Evolutionary conservation across 768 basidiomycete genomes (phyloP), one percentile per base, ranked within the genome.

Genomic region (Lentinula aciculospora): DNA sequence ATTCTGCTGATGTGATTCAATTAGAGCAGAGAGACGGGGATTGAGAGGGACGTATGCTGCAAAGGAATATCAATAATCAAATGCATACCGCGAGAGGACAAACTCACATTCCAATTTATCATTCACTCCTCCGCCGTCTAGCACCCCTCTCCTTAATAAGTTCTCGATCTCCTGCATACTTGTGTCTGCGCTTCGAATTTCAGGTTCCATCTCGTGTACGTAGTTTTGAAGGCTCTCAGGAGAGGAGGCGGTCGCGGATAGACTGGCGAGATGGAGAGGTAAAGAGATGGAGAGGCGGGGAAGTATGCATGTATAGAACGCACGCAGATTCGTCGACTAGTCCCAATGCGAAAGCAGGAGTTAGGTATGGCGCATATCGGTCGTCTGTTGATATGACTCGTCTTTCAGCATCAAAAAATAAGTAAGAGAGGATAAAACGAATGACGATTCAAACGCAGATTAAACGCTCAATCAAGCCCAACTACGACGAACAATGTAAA

Each of bases 151-250:
- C 64, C 79, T 79, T 63, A 88, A 85, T 46, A 92, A 69, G 13
- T 75, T 69, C 58, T 85, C 84, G 31, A 94, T 89, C 66, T 92
- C 91, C 36, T 80, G 81, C 78, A 92, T 81, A 63, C 92, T 89
- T 7, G 87, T 81, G 63, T 93, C 92, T 9, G 89, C 91, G 31
- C 84, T 81, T 29, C 91, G 89, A 51, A 93, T 83, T 53, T 94
- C 92, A 3, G 84, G 81, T 62, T 92, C 92, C 84, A 93, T 88
- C 65, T 94, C 91, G 0, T 78, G 70, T 9, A 92, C 69, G 56
- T 89, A 76, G 0, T 85, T 84, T 39, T 89, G 86, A 7, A 92
- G 72, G 63, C 89, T 89, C 57, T 80, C 80, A 0, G n/a, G 40
- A 8, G 81, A 65, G 27, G 29, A 28, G 46, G 10, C 12, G 46